Evolutionary conservation across 805 yeast genomes (phyloP).

Genomic region (Hanseniaspora vineae): DNA sequence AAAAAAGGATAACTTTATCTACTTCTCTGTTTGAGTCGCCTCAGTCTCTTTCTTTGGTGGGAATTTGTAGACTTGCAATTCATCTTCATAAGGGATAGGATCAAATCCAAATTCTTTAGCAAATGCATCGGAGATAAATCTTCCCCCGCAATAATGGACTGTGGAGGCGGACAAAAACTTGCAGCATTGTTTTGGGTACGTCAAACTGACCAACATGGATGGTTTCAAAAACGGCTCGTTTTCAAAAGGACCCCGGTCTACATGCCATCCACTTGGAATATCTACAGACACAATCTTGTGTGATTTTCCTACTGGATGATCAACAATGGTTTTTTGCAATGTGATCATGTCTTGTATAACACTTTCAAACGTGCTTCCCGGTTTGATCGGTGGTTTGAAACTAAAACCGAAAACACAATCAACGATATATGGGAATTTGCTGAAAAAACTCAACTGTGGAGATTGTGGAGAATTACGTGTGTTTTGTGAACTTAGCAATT

Average conservation of each 20-base stretch:
- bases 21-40: no score
- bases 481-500: constrained; percentile 28
- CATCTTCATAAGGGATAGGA: constrained; percentile 44
- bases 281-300: constrained; percentile 57
- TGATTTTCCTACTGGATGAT: not conserved
- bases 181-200: constrained; percentile 92
- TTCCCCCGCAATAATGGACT: constrained; percentile 76
- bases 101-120: constrained; percentile 66
- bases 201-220: constrained; percentile 59
- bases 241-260: constrained; percentile 64
- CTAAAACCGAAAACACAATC: constrained; percentile 92
- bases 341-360: constrained; percentile 26
- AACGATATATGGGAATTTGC: constrained; percentile 37
- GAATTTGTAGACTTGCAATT: constrained; percentile 26
- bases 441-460: constrained; percentile 14
- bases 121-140: constrained; percentile 57
- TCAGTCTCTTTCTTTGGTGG: not conserved
- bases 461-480: no score
- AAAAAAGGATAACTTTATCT: no score
- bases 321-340: constrained; percentile 8
- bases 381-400: constrained; percentile 76
- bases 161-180: constrained; percentile 30
- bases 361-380: constrained; percentile 9
- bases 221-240: constrained; percentile 35
- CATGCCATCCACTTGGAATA: constrained; percentile 96